Percentiles rank a stretch among this genome's conserved stretches.
phyloP scores from a whole-genome alignment of 805 yeast genomes.

The Citeromyces nyonsensis region DNA sequence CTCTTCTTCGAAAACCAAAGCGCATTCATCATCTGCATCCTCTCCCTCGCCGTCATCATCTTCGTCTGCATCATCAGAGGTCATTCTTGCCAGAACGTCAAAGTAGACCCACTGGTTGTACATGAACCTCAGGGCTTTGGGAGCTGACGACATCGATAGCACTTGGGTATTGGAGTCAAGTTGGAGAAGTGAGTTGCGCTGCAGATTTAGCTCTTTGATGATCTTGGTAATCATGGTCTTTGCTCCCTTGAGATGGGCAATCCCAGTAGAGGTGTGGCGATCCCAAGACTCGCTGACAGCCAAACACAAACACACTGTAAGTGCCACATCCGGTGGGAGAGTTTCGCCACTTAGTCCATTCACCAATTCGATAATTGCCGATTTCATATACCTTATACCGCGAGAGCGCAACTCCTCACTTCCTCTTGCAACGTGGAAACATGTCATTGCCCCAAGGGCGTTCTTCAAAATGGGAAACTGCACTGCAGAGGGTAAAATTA shows the following conservation, averaged over 20 bases:
- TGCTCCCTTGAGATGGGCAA: conserved; percentile 57
- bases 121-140: conserved; percentile 30
- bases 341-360: conserved; percentile 29
- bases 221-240: conserved; percentile 40
- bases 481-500: conserved; percentile 40
- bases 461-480: conserved; percentile 40
- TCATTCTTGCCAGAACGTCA: conserved; percentile 53
- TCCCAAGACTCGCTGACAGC: conserved; percentile 62
- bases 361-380: conserved; percentile 42
- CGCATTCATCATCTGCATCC: conserved; percentile 1
- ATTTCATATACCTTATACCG: conserved; percentile 44
- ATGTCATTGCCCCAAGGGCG: conserved; percentile 52
- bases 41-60: background rate
- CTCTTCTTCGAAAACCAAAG: conserved; percentile 1
- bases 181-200: background rate
- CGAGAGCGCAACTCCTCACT: conserved; percentile 25
- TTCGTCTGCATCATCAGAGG: conserved; percentile 32
- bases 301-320: conserved; percentile 46
- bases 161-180: background rate
- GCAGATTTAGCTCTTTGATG: conserved; percentile 8
- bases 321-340: conserved; percentile 48
- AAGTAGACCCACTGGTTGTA: conserved; percentile 56
- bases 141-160: conserved; percentile 8
- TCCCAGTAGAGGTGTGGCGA: conserved; percentile 49
- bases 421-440: conserved; percentile 38